Percentiles rank a stretch among this genome's conserved stretches.
These are phyloP conservation scores for Dissophora ornata DNA, from an alignment of 192 early-diverging fungal species.

Conservation along the genomic window DNA sequence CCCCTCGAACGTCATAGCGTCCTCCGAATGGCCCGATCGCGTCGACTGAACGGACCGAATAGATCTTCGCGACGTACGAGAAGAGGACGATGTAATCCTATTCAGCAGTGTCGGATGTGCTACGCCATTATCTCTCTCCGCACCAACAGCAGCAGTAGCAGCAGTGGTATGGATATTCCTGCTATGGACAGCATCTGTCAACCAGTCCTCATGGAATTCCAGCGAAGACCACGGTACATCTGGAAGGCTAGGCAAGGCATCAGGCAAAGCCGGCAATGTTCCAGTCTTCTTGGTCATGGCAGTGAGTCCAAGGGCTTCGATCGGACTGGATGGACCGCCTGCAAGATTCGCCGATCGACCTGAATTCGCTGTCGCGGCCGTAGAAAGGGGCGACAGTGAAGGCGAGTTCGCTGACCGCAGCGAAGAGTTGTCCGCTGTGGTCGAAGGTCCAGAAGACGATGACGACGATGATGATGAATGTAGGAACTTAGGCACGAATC, in stretches of 20 bases:
- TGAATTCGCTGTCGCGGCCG: not conserved
- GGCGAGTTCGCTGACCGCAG: conserved; percentile 15
- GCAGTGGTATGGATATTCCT: too few species aligned
- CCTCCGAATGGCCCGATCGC: not conserved
- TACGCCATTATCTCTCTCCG: too few species aligned
- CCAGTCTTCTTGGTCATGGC: not conserved
- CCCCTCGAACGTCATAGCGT: not conserved
- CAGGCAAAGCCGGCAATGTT: not conserved
- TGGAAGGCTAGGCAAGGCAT: too few species aligned
- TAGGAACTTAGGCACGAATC: conserved; percentile 43
- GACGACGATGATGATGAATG: conserved; percentile 19
- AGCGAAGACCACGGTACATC: too few species aligned
- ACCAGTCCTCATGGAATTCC: too few species aligned
- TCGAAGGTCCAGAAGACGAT: not conserved
- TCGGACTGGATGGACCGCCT: conserved; percentile 7
- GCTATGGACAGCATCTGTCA: too few species aligned
- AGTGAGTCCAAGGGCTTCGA: too few species aligned
- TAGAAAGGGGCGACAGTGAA: conserved; percentile 7
- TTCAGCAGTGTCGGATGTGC: too few species aligned
- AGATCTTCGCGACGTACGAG: not conserved
- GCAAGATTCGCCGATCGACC: conserved; percentile 24
- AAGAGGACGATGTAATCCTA: too few species aligned
- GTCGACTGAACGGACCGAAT: too few species aligned
- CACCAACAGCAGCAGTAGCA: not conserved
- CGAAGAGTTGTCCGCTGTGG: not conserved